Conservation (phyloP, 2,329 filamentous ascomycete genomes). For the Fusarium buxicola region DNA sequence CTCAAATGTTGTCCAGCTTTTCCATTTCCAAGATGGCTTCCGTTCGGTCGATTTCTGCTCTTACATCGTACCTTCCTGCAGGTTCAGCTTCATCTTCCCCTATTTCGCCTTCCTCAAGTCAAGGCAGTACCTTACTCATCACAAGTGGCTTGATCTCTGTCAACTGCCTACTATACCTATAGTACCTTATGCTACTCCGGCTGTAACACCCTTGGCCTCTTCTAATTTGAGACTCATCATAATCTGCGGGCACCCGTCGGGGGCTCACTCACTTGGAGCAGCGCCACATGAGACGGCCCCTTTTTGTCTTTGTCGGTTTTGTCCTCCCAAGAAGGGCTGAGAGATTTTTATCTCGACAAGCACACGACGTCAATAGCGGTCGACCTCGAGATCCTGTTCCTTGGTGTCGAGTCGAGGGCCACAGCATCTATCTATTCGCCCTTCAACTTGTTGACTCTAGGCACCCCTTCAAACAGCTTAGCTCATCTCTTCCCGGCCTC, state of each 20-base stretch:
- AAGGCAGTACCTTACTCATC: neutral
- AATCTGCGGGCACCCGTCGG: conserved; percentile 21
- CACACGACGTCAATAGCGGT: neutral
- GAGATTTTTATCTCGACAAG: neutral
- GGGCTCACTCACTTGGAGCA: conserved; percentile 8
- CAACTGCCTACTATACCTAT: neutral
- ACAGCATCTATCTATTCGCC: neutral
- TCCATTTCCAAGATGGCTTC: too few species aligned
- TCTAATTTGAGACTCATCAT: conserved; percentile 13
- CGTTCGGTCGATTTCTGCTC: neutral
- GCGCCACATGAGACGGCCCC: neutral
- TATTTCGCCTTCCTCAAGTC: neutral
- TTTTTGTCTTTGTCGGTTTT: conserved; percentile 4
- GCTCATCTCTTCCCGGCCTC: neutral
- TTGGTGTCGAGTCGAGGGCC: too few species aligned
- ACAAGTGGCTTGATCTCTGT: neutral
- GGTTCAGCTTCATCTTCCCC: too few species aligned
- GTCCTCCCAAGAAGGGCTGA: neutral
- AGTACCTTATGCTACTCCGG: neutral
- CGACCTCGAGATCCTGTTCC: neutral
- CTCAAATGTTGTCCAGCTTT: too few species aligned
- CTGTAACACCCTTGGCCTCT: neutral
- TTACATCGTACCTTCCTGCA: neutral
- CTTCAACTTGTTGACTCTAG: neutral
- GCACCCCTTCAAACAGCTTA: neutral